Percentiles rank a stretch among this genome's conserved stretches.
phyloP scores from a whole-genome alignment of 345 rosid genomes.

The Hibiscus tridactylites region DNA sequence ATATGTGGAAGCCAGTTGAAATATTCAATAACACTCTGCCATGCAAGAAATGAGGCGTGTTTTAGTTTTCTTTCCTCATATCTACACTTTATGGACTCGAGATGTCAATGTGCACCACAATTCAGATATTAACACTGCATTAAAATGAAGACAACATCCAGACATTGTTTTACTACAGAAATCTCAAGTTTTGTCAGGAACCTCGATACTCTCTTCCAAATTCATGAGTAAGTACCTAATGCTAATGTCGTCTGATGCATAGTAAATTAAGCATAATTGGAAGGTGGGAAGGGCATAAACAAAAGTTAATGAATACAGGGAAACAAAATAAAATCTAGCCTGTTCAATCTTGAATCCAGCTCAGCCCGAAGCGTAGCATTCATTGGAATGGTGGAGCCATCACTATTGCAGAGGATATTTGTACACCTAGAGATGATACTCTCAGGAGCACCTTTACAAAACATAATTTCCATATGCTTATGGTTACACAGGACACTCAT shows the following conservation, averaged over 20 bases:
- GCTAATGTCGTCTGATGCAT: not conserved
- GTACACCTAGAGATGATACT: constrained; percentile 82
- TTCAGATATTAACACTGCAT: not conserved
- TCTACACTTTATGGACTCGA: not conserved
- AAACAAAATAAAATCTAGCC: constrained; percentile 32
- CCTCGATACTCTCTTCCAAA: not conserved
- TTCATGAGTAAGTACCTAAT: not conserved
- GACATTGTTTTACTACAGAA: not conserved
- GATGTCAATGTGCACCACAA: not conserved
- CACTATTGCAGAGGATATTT: constrained; percentile 65
- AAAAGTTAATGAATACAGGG: not conserved
- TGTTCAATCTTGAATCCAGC: constrained; percentile 72
- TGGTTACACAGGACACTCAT: constrained; percentile 91
- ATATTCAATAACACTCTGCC: not conserved
- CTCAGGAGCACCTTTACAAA: constrained; percentile 98
- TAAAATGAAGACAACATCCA: not conserved
- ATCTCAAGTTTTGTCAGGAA: not conserved
- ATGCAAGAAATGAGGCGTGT: not conserved
- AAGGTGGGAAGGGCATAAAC: not conserved
- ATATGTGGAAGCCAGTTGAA: not conserved
- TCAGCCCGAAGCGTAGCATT: constrained; percentile 58
- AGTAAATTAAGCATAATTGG: not conserved
- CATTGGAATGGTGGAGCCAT: constrained; percentile 75
- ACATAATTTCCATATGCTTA: constrained; percentile 64
- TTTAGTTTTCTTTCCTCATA: not conserved